Evolutionary conservation across 2,329 filamentous ascomycete genomes (phyloP), one percentile per base, ranked within the genome.

Genomic region (Capronia epimyces): DNA sequence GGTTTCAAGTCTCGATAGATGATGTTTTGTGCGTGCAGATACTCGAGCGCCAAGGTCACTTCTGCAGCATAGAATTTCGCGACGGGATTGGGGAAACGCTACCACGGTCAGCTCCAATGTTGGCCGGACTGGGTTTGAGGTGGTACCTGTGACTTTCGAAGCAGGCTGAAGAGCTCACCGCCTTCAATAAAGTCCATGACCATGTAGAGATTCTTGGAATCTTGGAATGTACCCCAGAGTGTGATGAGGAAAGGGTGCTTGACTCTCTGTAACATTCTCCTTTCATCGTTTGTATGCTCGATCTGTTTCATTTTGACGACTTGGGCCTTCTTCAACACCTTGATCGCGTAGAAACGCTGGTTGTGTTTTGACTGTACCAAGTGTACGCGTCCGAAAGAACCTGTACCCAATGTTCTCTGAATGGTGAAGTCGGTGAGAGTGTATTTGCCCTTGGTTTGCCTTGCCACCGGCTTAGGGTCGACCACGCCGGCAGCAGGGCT

Each of bases 281-380:
- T 81, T 75, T 98, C 93, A 71, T 98, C 93, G 66, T 98, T 98
- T 61, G 93, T 98, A 73, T 98, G 93, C 72, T 98, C 93, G 54
- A 98, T 89, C 72, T 98, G 93, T 80, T 98, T 98, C 93, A 98
- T 97, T 76, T 95, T 95, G 70, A 98, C 89, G 48, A 98, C 91
- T 73, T 98, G 93, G 43, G 84, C 84, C 79, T 98, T 98, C 71
- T 98, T 98, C 71, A 98, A 75, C 60, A 98, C 93, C 75, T 98
- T 98, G 71, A 98, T 85, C 40, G 93, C 93, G 72, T 98, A 98
- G 76, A 90, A 98, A 56, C 93, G 84, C 72, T 95, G 87, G 70
- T 98, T 98, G 74, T 98, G 93, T 71, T 90, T 93, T 60, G 90
- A 96, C 73, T 97, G 93, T 46, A 97, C 93, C 54, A 98, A 76